phyloP scores from a whole-genome alignment of 2,329 filamentous ascomycete genomes.

The Talaromyces amestolkiae region DNA sequence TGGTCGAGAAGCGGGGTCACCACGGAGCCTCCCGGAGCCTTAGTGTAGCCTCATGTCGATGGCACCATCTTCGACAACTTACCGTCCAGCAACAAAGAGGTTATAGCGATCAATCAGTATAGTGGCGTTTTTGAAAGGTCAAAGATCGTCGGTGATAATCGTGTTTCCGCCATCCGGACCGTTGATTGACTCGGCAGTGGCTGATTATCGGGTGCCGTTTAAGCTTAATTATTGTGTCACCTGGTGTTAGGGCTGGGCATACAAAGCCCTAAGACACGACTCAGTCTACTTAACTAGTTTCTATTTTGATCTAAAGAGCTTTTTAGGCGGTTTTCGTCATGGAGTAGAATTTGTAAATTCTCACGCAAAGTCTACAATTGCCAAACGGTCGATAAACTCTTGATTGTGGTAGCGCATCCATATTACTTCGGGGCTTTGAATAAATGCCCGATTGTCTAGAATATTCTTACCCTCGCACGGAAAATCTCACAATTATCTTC shows the following conservation, averaged over 20 bases:
- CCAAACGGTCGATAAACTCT: no score
- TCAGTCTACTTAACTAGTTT: neutral
- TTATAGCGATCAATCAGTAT: neutral
- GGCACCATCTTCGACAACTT: neutral
- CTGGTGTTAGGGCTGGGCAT: neutral
- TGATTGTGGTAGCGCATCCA: no score
- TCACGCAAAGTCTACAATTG: no score
- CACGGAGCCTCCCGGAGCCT: neutral
- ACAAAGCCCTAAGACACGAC: neutral
- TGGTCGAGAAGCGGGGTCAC: neutral
- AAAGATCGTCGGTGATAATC: neutral
- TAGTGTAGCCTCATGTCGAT: neutral
- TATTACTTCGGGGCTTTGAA: neutral
- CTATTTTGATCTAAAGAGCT: neutral
- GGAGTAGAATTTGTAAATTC: no score
- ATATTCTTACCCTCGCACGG: neutral
- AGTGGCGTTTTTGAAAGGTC: neutral
- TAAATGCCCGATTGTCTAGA: neutral
- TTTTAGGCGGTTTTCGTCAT: no score
- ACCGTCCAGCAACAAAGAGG: neutral
- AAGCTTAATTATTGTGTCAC: neutral
- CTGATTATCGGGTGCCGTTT: neutral
- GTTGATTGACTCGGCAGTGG: neutral
- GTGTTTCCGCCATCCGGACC: no score
- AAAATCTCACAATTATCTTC: no score